Evolutionary conservation across 108 stramenopile species (phyloP), one percentile per base, ranked within the genome.

Genomic region (Fistulifera pelliculosa): DNA sequence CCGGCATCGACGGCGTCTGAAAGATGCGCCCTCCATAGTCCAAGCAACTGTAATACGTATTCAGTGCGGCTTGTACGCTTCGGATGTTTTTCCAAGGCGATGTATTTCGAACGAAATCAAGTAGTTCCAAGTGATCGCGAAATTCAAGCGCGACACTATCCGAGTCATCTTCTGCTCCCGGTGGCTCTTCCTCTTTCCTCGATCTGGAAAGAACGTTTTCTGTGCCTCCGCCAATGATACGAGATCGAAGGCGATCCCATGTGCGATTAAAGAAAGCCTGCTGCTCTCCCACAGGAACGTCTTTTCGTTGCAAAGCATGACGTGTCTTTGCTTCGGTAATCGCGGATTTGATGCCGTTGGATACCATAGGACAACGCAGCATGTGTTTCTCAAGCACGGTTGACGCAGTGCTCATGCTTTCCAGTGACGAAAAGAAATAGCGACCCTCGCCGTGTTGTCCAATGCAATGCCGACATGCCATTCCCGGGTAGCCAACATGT

Each of bases 401-500:
- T 0, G 62, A 44, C 19, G 69, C 60, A 1, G 76, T 73, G 15
- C 45, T 49, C 5, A 77, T n/a, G 21, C 71, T 70, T n/a, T 68
- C 66, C 18, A 63, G 28, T 52, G 68, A 56, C 7, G 60, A 47
- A 48, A 62, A 77, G 41, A 73, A 77, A 49, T 70, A 73, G 27
- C 56, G 68, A 1, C 72, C 76, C 38, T 69, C 69, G 1, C 76
- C 74, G n/a, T 44, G 38, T 0, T 35, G 10, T 24, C 76, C 76
- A 17, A 60, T 27, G 39, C 76, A 77, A 23, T 73, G 76, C 2
- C 65, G 64, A 49, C 76, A 77, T 18, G 66, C 57, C n/a, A 73
- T 43, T n/a, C 69, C 71, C 1, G 65, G 61, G 13, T 38, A 43
- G 14, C 76, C 76, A 7, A 73, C 39, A 27, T 50, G 43, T 27